phyloP scores from a whole-genome alignment of 495 filamentous ascomycete species.

The Podospora bellae-mahoneyi region DNA sequence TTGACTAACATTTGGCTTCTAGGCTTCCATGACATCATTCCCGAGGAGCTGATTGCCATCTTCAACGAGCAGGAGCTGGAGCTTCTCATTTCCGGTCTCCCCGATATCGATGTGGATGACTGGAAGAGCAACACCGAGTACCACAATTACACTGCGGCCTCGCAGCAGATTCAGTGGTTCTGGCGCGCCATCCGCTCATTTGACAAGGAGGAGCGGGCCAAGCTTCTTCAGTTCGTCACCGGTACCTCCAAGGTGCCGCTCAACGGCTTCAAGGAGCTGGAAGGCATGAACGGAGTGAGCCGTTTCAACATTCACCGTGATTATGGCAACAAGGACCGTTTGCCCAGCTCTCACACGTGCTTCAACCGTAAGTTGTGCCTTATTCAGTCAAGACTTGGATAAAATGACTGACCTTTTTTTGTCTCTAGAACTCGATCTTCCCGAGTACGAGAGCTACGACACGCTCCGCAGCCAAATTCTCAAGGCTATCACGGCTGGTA shows the following conservation, averaged over 20 bases:
- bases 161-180: slow-evolving; percentile 99
- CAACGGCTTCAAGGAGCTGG: slow-evolving; percentile 97
- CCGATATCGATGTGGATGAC: slow-evolving; percentile 96
- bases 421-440: slow-evolving; percentile 85
- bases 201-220: slow-evolving; percentile 97
- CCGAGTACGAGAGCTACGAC: slow-evolving; percentile 97
- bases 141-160: slow-evolving; percentile 93
- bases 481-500: slow-evolving; percentile 91
- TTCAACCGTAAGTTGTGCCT: slow-evolving; percentile 85
- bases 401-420: slow-evolving; percentile 28
- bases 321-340: slow-evolving; percentile 94
- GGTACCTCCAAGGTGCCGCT: slow-evolving; percentile 98
- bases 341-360: slow-evolving; percentile 96
- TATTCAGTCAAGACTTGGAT: slow-evolving; percentile 18
- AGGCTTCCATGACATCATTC: slow-evolving; percentile 98
- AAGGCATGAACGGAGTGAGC: slow-evolving; percentile 98
- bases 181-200: slow-evolving; percentile 97
- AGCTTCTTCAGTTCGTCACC: slow-evolving; percentile 96
- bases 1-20: slow-evolving; percentile 23
- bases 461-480: slow-evolving; percentile 79
- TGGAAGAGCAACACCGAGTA: slow-evolving; percentile 99
- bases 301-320: slow-evolving; percentile 99
- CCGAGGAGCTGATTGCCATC: slow-evolving; percentile 88
- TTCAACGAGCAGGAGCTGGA: slow-evolving; percentile 99
- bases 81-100: slow-evolving; percentile 91